Evolutionary conservation across 352 stramenopile species (phyloP).

Genomic region (Phytophthora brassicae): DNA sequence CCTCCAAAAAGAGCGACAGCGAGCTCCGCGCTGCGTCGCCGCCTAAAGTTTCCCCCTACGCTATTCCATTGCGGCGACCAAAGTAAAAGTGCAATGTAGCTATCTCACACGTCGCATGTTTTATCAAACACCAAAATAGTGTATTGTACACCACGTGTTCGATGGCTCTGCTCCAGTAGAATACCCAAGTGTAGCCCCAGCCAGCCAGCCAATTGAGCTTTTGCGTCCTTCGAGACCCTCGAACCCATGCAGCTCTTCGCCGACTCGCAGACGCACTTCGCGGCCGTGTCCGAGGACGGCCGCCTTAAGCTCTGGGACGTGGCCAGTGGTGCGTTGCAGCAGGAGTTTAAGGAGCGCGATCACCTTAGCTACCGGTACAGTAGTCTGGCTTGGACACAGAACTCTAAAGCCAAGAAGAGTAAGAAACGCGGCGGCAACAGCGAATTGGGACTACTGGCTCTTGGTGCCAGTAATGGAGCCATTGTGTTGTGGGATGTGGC

Average conservation of each 20-base stretch:
- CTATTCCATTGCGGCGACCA: constrained; percentile 21
- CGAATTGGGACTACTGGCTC: constrained; percentile 56
- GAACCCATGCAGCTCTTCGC: constrained; percentile 70
- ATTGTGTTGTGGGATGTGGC: constrained; percentile 79
- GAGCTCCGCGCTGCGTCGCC: constrained; percentile 9
- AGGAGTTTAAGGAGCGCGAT: constrained; percentile 83
- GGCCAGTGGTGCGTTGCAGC: constrained; percentile 57
- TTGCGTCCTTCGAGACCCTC: neutral
- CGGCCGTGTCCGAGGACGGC: constrained; percentile 78
- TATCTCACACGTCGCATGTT: constrained; percentile 27
- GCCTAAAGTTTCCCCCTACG: constrained; percentile 24
- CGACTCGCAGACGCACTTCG: constrained; percentile 75
- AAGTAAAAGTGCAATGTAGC: constrained; percentile 2
- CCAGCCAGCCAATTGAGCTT: constrained; percentile 24
- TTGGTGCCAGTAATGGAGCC: constrained; percentile 68
- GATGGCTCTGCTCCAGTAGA: constrained; percentile 65
- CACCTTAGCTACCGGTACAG: constrained; percentile 87
- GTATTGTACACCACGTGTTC: neutral
- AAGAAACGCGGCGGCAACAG: constrained; percentile 51
- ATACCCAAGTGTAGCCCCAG: neutral
- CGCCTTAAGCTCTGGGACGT: constrained; percentile 85
- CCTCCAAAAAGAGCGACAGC: constrained; percentile 1
- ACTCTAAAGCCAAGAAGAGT: constrained; percentile 28
- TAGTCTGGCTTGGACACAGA: constrained; percentile 64
- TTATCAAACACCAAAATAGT: neutral